A percentile compares a stretch with the other conserved stretches of the same genome.
These are phyloP conservation scores for Xylaria sp. DNA, from an alignment of 2,329 filamentous ascomycete genomes.

Conservation along the genomic window DNA sequence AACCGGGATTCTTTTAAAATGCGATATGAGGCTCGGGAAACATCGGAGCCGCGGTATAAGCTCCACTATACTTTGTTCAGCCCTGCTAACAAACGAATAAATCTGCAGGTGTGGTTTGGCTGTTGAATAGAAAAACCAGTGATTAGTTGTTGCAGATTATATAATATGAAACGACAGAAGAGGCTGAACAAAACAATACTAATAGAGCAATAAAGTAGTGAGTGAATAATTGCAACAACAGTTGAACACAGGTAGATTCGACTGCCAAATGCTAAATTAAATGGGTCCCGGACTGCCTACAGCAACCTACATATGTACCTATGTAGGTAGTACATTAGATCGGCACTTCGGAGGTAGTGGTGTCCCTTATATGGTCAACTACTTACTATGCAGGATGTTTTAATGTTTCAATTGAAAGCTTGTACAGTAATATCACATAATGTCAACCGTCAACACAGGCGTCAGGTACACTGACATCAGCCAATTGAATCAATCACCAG, in stretches of 20 bases:
- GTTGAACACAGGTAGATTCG: neutral
- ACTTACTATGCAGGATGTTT: neutral
- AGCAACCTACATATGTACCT: neutral
- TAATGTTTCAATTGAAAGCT: neutral
- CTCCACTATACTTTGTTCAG: neutral
- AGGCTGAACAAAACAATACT: neutral
- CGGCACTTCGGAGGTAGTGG: neutral
- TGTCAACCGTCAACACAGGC: neutral
- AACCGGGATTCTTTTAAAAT: neutral
- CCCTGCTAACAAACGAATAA: neutral
- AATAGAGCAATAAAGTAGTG: neutral
- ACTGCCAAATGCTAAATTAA: neutral
- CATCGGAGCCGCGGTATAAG: neutral
- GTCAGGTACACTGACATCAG: neutral
- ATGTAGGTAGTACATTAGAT: neutral
- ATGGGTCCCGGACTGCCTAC: neutral
- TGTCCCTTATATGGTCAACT: neutral
- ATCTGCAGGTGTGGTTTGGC: too few relatives aligned
- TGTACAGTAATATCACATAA: constrained; percentile 2
- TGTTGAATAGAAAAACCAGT: neutral
- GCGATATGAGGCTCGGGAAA: neutral
- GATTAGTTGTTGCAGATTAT: neutral
- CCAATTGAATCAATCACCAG: neutral
- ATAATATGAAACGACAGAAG: neutral
- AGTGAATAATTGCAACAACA: neutral